Base-by-base conservation (phyloP, 306 rosid species). In the Argentina anserina region DNA sequence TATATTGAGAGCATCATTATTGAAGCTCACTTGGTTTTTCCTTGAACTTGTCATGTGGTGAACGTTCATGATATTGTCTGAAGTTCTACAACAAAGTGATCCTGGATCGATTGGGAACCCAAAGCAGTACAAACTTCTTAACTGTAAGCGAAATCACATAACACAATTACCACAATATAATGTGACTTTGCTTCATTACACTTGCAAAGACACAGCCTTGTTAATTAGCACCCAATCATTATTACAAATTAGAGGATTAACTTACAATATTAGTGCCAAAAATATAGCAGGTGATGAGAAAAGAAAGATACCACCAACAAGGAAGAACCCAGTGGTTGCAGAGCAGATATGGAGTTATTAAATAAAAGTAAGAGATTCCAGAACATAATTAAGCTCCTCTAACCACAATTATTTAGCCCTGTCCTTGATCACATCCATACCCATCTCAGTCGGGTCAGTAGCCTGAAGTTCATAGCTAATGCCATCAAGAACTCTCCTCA, bases 401-500 rank as follows among this genome's bases (percentile, higher is more conserved):
- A 39, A 43, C 66, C 37, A 42, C 65, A 41, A 25, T 64, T 49
- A 87, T 71, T 87, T 85, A 55, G 91, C 89, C 62, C 87, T 85
- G 76, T 85, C 89, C 76, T 79, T 77, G 39, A 87, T 87, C 71
- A 95, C 77, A 86, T 91, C 99, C 67, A 95, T 81, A 34, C 95
- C 99, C 99, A 95, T 95, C 87, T 95, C 99, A 1, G 95, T 86
- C 46, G 97, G 99, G 74, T 95, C 97, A 1, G 99, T 95, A 6
- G 99, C 99, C 74, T 95, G 99, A 1, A 95, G 78, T 75, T 91
- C 99, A 70, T 95, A 95, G 89, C 73, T 78, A 71, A 95, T 90
- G 49, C 99, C 99, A 69, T 95, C 99, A 17, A 95, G 66, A 7
- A 89, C 99, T 82, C 95, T 87, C 82, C 99, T 91, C 81, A 95